Percentiles rank a stretch among this genome's conserved stretches.
Evolutionary conservation across 192 early-diverging fungal genomes (phyloP).

Genomic region (Linnemannia zychae): DNA sequence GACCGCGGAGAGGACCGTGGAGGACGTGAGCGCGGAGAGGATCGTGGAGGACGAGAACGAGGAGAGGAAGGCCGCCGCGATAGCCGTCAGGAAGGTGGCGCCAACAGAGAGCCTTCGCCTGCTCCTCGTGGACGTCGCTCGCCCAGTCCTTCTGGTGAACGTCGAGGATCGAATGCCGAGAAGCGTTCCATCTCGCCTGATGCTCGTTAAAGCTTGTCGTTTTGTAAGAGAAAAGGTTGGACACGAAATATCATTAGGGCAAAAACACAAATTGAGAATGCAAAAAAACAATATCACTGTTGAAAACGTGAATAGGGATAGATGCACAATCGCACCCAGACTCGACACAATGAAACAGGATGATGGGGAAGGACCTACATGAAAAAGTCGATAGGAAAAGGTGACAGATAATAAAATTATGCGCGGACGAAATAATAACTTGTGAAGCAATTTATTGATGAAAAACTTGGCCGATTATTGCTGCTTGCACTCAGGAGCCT

Average conservation of each 20-base stretch:
- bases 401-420: not conserved
- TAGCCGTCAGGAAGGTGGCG: slow-evolving; percentile 8
- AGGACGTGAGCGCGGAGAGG: slow-evolving; percentile 2
- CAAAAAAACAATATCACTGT: not conserved
- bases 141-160: slow-evolving; percentile 17
- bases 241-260: not conserved
- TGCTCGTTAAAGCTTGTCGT: slow-evolving; percentile 6
- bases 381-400: not conserved
- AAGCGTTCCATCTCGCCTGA: not conserved
- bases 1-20: slow-evolving; percentile 8
- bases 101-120: slow-evolving; percentile 9
- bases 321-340: not conserved
- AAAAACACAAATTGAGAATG: not conserved
- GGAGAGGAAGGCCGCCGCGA: not conserved
- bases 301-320: slow-evolving; percentile 7
- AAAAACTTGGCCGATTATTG: slow-evolving; percentile 17
- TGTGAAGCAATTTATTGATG: not conserved
- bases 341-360: not conserved
- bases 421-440: not conserved
- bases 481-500: slow-evolving; percentile 72
- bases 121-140: slow-evolving; percentile 20
- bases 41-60: slow-evolving; percentile 5
- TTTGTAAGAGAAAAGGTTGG: slow-evolving; percentile 3
- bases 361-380: not conserved
- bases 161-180: slow-evolving; percentile 22